Base-by-base conservation (phyloP, 2,329 filamentous ascomycete species). In the Xylariales sp. region DNA sequence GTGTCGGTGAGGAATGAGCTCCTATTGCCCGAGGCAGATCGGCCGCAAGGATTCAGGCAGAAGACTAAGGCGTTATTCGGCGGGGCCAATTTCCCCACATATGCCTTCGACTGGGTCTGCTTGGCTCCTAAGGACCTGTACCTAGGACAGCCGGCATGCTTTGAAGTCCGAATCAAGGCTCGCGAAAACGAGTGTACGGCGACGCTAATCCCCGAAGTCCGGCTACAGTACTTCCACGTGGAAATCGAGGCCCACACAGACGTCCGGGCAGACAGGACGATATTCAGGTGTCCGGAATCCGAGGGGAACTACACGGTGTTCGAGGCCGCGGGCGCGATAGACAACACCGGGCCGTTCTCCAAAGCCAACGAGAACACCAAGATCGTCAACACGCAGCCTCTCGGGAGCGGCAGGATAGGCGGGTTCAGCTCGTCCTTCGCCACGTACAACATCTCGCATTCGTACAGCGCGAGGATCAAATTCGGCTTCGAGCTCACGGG, bases 51-150 rank as follows among this genome's bases (percentile, higher is more conserved):
- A 3, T 69, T 71, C 52, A 69, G 18, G n/a, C 55, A 69, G 28
- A 71, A 71, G 45, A 67, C 66, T 3, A 69, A 69, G 34, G 69
- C 67, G 14, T 23, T 69, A 1, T 52, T 69, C 18, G 69, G 66
- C 45, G 63, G 60, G 36, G 39, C 16, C 5, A 8, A 67, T 7
- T 71, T 69, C 14, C 69, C 69, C 14, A 64, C 60, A 2, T 69
- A 71, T 48, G 50, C 66, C 3, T 71, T 71, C 58, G 69, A 71
- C 54, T 71, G 69, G 69, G 30, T 56, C 16, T 71, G 69, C 54
- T 46, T 49, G 4, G 49, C 56, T 10, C 64, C 69, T 14, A 4
- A 8, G 14, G 32, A 67, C 18, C 23, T 71, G 12, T 57, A 71
- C 8, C 41, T 69, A 6, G 63, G 66, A 12, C 62, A 66, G 48